Base-by-base conservation (phyloP, 768 basidiomycete genomes). In the Exidia glandulosa region DNA sequence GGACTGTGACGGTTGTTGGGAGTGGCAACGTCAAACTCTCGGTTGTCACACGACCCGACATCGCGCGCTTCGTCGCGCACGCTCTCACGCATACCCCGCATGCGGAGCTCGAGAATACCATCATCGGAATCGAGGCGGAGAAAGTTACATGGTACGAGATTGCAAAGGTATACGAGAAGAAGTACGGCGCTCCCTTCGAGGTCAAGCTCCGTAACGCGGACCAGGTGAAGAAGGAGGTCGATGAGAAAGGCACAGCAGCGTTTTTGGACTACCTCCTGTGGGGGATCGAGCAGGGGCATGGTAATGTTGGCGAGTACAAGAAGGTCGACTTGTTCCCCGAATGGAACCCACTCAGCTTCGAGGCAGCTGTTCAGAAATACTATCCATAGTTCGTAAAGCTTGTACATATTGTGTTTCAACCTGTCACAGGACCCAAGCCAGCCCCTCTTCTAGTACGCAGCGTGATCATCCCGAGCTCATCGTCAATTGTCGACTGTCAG, bases 61-160 rank as follows among this genome's bases (percentile, higher is more conserved):
- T 65, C 13, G 67, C 66, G 7, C 63, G 66, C 54, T 66, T 61
- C 31, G 19, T 66, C n/a, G 48, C 58, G 5, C 48, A 67, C 32
- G 63, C 61, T n/a, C 54, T 66, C 25, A 64, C 64, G 5, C 58
- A 36, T 52, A 27, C 65, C 3, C 57, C 61, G 7, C 6, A 55
- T 14, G 60, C 59, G 12, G 33, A 64, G 6, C 34, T 67, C 29
- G 32, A 62, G 33, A 52, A 60, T 71, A 55, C 68, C 70, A 60
- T 83, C 82, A 1, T 69, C 64, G 6, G 75, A 75, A 58, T 80
- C 79, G 3, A 78, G 66, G 13, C 76, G 75, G 61, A 81, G 70
- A 63, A 86, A 85, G 65, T 85, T 80, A 27, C 47, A 13, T 47
- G 70, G 55, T 70, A 13, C 16, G 50, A 54, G 25, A 6, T 54